Evolutionary conservation across 2,329 filamentous ascomycete genomes (phyloP).

Genomic region (Paraphaeosphaeria sporulosa): DNA sequence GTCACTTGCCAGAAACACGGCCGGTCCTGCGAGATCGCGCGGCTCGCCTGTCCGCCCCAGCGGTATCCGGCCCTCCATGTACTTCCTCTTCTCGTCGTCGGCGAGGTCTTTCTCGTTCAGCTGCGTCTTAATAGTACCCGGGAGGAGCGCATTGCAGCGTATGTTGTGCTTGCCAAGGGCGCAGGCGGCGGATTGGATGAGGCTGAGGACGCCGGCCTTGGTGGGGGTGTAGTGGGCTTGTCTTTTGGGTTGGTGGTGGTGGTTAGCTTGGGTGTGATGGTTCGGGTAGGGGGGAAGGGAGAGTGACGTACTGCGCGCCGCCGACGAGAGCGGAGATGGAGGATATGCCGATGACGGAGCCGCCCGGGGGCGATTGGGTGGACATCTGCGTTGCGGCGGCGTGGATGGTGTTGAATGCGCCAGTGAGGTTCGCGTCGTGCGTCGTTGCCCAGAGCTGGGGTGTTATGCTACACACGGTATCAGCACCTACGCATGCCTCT

Average conservation of each 20-base stretch:
- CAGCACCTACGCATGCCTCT: not conserved
- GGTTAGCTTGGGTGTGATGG: not conserved
- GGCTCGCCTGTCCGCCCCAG: conserved; percentile 61
- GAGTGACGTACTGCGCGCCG: conserved; percentile 62
- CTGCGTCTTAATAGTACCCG: conserved; percentile 84
- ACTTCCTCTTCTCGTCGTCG: conserved; percentile 73
- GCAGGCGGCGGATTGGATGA: conserved; percentile 85
- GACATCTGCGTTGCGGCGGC: conserved; percentile 87
- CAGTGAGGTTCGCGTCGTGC: conserved; percentile 81
- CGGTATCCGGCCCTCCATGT: conserved; percentile 84
- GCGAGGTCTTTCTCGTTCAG: conserved; percentile 82
- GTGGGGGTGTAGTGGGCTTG: conserved; percentile 88
- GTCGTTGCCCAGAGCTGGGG: conserved; percentile 75
- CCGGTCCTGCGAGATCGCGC: conserved; percentile 80
- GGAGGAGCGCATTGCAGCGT: conserved; percentile 82
- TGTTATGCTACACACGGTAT: conserved; percentile 59
- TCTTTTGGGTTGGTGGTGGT: not conserved
- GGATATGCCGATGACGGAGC: conserved; percentile 79
- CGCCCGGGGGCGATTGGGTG: conserved; percentile 66
- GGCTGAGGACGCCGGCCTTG: conserved; percentile 79
- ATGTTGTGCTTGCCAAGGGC: conserved; percentile 79
- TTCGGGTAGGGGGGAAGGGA: not conserved
- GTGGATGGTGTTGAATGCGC: conserved; percentile 88
- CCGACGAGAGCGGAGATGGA: conserved; percentile 80
- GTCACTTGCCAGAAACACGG: conserved; percentile 81